Base-by-base conservation (phyloP, 805 yeast species). In the Jamesozyma rosinii region DNA sequence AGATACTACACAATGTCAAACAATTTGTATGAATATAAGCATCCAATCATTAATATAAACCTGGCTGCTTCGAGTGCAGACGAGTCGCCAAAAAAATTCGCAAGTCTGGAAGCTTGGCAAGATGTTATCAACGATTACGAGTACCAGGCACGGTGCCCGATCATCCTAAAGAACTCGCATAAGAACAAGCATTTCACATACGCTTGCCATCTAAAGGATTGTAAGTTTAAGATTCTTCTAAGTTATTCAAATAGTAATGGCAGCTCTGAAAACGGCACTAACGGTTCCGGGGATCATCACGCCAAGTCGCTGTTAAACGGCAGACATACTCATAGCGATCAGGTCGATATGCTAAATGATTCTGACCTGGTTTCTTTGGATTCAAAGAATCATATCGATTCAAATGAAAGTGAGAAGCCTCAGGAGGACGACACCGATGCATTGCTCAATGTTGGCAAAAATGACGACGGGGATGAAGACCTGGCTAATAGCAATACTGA, bases 131-230 rank as follows among this genome's bases (percentile, higher is more conserved):
- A 61, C 40, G 65, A 62, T 37, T 62, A 62, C 37, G 66, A 62
- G 44, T 61, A 55, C 40, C 63, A 62, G 42, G 58, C 65, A 4
- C 40, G 65, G n/a, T 59, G 64, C 35, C 66, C 66, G 2, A 58
- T 61, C 22, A 61, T 62, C 24, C 46, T 62, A 50, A 62, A 62
- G 46, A 62, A 62, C 44, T 61, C 65, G 10, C 66, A 62, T 41
- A 52, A 57, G 35, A 59, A 59, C 43, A 62, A 57, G 40, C 65
- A 62, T 49, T 62, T 58, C 48, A 62, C 66, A 37, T 62, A 58
- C 49, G 64, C 65, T 32, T 62, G 66, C 43, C 64, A 59, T 47
- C 42, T 58, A 38, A 61, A 61, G 43, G 49, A 51, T 42, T 62
- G 66, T 42, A 59, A 62, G 11, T 62, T 62, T 41, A 61, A 58